Evolutionary conservation across 1,284 basidiomycete species (phyloP).

Genomic region (Pseudozyma sp.): DNA sequence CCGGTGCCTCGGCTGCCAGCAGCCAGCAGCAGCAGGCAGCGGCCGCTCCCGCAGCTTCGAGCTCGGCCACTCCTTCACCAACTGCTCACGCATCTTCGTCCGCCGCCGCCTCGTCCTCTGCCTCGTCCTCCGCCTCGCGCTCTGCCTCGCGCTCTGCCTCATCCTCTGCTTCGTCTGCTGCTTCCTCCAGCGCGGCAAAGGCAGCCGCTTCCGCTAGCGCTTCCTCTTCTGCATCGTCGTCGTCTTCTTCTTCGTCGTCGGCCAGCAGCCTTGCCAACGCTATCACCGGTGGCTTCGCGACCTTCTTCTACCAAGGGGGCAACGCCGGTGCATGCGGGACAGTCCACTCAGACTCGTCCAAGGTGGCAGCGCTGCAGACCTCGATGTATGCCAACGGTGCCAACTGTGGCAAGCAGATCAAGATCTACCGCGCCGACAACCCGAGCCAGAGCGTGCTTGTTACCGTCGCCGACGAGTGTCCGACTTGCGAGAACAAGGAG

Average conservation of each 20-base stretch:
- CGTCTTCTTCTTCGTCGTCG: slow-evolving; percentile 19
- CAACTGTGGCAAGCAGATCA: slow-evolving; percentile 77
- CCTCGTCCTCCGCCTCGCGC: slow-evolving; percentile 6
- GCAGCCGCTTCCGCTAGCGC: slow-evolving; percentile 4
- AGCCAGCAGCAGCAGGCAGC: slow-evolving; percentile 13
- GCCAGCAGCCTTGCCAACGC: slow-evolving; percentile 24
- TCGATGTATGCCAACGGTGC: slow-evolving; percentile 70
- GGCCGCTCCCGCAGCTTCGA: slow-evolving; percentile 9
- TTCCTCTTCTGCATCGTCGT: slow-evolving; percentile 13
- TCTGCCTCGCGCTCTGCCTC: slow-evolving; percentile 17
- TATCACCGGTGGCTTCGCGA: slow-evolving; percentile 52
- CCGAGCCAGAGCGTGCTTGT: slow-evolving; percentile 74
- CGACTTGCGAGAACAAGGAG: slow-evolving; percentile 73
- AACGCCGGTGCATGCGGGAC: slow-evolving; percentile 66
- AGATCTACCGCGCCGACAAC: slow-evolving; percentile 72
- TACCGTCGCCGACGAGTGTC: slow-evolving; percentile 57
- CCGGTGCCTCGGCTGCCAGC: slow-evolving; percentile 11
- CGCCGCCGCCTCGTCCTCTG: slow-evolving; percentile 7
- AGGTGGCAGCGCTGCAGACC: slow-evolving; percentile 51
- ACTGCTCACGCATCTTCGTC: slow-evolving; percentile 8
- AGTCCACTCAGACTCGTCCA: slow-evolving; percentile 52
- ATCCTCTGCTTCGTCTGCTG: slow-evolving; percentile 11
- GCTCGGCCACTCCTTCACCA: slow-evolving; percentile 23
- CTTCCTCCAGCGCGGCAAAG: slow-evolving; percentile 11
- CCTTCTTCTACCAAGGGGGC: slow-evolving; percentile 62